Conservation (phyloP, 192 early-diverging fungal genomes). For the Gamsiella multidivaricata region DNA sequence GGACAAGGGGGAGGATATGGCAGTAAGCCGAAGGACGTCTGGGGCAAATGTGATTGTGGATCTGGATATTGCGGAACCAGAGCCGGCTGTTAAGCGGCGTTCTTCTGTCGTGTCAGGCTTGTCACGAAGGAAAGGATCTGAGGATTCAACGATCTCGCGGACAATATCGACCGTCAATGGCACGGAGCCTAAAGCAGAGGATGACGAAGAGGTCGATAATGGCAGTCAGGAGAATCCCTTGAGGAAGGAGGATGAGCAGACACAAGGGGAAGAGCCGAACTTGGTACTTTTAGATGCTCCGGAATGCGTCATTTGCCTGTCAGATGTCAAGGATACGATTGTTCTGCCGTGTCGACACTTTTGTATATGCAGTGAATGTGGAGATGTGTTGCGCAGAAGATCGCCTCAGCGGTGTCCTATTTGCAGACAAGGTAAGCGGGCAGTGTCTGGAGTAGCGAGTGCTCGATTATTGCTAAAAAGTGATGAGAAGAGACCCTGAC, state of each 20-base stretch:
- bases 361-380: constrained; percentile 82
- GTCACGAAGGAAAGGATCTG: constrained; percentile 4
- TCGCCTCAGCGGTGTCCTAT: constrained; percentile 49
- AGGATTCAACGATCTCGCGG: not conserved
- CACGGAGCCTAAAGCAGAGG: not conserved
- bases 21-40: not conserved
- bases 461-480: too few species aligned
- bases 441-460: too few species aligned
- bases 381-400: constrained; percentile 66
- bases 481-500: too few species aligned
- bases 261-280: constrained; percentile 3
- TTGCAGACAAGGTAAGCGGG: constrained; percentile 47
- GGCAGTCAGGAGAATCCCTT: not conserved
- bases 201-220: not conserved
- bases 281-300: constrained; percentile 55
- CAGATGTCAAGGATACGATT: constrained; percentile 76
- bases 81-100: not conserved
- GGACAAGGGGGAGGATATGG: not conserved
- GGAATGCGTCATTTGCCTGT: constrained; percentile 84
- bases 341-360: constrained; percentile 86
- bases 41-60: not conserved
- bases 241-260: not conserved
- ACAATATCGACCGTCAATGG: not conserved
- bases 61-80: constrained; percentile 20
- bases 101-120: not conserved